Evolutionary conservation across 164 flowering plant genomes (phyloP), one percentile per base, ranked within the genome.

Genomic region (Brasenia schreberi): DNA sequence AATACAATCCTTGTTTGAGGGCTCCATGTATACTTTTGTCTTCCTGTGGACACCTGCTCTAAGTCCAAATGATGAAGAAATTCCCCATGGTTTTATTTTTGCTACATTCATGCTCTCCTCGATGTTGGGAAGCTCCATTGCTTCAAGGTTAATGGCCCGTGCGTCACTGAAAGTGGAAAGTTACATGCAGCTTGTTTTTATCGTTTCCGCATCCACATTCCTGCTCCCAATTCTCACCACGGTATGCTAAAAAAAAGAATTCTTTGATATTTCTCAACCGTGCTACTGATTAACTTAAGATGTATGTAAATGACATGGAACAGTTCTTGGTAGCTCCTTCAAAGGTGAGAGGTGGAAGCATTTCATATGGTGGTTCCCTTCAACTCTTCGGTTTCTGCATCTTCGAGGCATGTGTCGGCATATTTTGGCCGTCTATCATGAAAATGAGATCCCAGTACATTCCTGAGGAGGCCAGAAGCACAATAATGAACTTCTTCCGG

Each of bases 21-120:
- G 97, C 66, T 94, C 97, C 18, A 94, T 94, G 98, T 93, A 93
- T 69, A 94, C 97, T 11, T 94, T 94, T 79, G 98, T 94, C 64
- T 94, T 94, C 73, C 87, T 94, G 0, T 94, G 98, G 98, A 94
- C 98, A 42, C 98, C 98, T 71, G 98, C 98, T 66, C 74, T 93
- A 70, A 90, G 97, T 74, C 97, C 97, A 53, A 93, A 87, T 65
- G 87, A 83, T 16, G 98, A 93, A 74, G 98, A 93, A 0, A 90
- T 94, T 72, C 98, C 98, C 64, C 98, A 94, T 69, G 98, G 98
- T 61, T 90, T 93, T 73, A 87, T 93, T 67, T 93, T 93, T 71
- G 96, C 98, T 3, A 93, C 98, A 14, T 90, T 93, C 81, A 93
- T 93, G 98, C 74, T 93, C 83, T 85, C 96, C 56, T 90, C 95